These are phyloP conservation scores for Cladosporium austrohemisphaericum DNA, from an alignment of 2,329 filamentous ascomycete species.

Conservation along the genomic window DNA sequence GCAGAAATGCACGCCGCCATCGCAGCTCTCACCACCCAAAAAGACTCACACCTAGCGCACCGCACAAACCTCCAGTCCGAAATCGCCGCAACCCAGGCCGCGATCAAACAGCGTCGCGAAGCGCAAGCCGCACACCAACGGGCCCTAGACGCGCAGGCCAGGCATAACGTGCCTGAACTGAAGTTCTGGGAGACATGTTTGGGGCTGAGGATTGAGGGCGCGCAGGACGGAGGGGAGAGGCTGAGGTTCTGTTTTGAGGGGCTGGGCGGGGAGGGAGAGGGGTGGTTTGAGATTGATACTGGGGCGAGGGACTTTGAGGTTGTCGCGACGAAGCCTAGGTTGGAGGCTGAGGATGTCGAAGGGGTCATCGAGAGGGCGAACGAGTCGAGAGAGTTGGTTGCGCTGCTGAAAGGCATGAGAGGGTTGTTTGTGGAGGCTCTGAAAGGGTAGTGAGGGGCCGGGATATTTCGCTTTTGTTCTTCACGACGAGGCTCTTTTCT, in stretches of 20 bases:
- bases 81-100: conserved; percentile 62
- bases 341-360: conserved; percentile 75
- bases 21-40: conserved; percentile 52
- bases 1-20: conserved; percentile 61
- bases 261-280: conserved; percentile 82
- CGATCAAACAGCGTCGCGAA: conserved; percentile 66
- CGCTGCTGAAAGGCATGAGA: conserved; percentile 77
- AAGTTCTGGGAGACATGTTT: conserved; percentile 94
- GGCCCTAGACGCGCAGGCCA: conserved; percentile 75
- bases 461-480: background rate
- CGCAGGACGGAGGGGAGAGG: conserved; percentile 63
- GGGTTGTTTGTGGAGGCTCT: conserved; percentile 63
- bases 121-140: conserved; percentile 68
- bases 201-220: conserved; percentile 84
- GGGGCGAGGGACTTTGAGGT: conserved; percentile 81
- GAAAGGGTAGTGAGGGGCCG: conserved; percentile 35
- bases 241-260: conserved; percentile 88
- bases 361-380: conserved; percentile 74
- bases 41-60: conserved; percentile 52
- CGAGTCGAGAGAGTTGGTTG: conserved; percentile 69
- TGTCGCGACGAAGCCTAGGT: conserved; percentile 72
- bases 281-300: conserved; percentile 88
- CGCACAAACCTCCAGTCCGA: conserved; percentile 55
- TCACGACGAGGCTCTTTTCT: background rate
- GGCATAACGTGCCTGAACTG: conserved; percentile 88